Evolutionary conservation across 768 basidiomycete genomes (phyloP).

Genomic region (Suillus decipiens): DNA sequence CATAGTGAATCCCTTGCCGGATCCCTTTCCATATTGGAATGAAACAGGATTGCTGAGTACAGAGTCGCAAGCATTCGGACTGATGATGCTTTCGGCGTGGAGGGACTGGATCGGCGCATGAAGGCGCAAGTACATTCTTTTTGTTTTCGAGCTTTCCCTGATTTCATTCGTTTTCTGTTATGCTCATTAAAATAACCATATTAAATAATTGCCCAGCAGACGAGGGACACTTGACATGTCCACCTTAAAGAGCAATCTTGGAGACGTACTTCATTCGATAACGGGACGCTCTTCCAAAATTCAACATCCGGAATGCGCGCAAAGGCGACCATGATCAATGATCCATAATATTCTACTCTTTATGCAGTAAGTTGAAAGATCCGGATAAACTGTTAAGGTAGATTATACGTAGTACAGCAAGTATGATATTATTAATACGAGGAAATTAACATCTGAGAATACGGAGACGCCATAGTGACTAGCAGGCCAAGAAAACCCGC

Average conservation of each 20-base stretch:
- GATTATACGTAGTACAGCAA: neutral
- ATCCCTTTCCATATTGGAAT: slow-evolving; percentile 22
- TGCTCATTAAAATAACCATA: neutral
- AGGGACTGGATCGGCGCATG: too few species aligned
- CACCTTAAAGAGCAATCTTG: too few species aligned
- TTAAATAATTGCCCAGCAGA: neutral
- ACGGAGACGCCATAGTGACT: neutral
- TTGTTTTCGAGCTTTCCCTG: neutral
- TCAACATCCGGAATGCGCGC: neutral
- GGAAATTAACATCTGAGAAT: too few species aligned
- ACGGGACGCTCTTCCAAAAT: neutral
- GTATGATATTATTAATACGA: too few species aligned
- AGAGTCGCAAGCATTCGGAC: slow-evolving; percentile 21
- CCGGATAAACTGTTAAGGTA: neutral
- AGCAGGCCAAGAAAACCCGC: too few species aligned
- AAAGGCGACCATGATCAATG: too few species aligned
- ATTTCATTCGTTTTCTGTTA: neutral
- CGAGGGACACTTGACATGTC: too few species aligned
- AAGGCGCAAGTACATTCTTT: neutral
- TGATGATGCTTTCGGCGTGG: slow-evolving; percentile 9
- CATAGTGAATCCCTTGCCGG: slow-evolving; percentile 37
- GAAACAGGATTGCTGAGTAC: slow-evolving; percentile 21
- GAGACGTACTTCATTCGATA: neutral
- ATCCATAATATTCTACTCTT: too few species aligned
- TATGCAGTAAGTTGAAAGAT: neutral